These are phyloP conservation scores for Pleurotus tuoliensis DNA, from an alignment of 768 basidiomycete genomes.

Conservation along the genomic window DNA sequence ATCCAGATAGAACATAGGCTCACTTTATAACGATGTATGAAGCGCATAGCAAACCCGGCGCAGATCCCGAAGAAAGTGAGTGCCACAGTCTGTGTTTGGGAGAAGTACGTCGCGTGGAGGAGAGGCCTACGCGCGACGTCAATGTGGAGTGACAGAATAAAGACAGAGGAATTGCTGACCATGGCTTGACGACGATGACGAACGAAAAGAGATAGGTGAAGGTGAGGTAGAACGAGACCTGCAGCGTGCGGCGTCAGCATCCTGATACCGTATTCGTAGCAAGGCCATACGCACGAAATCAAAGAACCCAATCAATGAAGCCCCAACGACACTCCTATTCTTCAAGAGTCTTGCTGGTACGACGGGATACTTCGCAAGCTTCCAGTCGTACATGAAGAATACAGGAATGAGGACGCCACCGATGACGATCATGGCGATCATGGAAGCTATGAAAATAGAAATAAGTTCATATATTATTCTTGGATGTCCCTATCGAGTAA, in stretches of 20 bases:
- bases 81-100: slow-evolving; percentile 53
- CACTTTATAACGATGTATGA: slow-evolving; percentile 54
- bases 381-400: slow-evolving; percentile 44
- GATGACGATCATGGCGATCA: slow-evolving; percentile 48
- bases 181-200: slow-evolving; percentile 48
- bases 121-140: slow-evolving; percentile 38
- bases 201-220: slow-evolving; percentile 74
- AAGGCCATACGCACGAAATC: slow-evolving; percentile 44
- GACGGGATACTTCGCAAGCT: slow-evolving; percentile 53
- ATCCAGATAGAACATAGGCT: neutral
- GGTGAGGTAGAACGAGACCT: slow-evolving; percentile 66
- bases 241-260: slow-evolving; percentile 2
- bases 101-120: slow-evolving; percentile 59
- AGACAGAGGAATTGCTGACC: slow-evolving; percentile 22
- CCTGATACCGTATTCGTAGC: neutral
- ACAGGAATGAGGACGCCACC: slow-evolving; percentile 40
- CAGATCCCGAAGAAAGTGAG: slow-evolving; percentile 62
- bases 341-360: slow-evolving; percentile 54
- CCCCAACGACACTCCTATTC: slow-evolving; percentile 57
- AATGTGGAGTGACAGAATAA: too few species aligned
- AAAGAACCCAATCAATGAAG: slow-evolving; percentile 58
- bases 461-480: neutral
- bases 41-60: slow-evolving; percentile 54
- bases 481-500: neutral
- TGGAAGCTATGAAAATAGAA: slow-evolving; percentile 32